Percentiles rank a stretch among this genome's conserved stretches.
phyloP scores from a whole-genome alignment of 2,329 filamentous ascomycete genomes.

The Juglanconis juglandina region DNA sequence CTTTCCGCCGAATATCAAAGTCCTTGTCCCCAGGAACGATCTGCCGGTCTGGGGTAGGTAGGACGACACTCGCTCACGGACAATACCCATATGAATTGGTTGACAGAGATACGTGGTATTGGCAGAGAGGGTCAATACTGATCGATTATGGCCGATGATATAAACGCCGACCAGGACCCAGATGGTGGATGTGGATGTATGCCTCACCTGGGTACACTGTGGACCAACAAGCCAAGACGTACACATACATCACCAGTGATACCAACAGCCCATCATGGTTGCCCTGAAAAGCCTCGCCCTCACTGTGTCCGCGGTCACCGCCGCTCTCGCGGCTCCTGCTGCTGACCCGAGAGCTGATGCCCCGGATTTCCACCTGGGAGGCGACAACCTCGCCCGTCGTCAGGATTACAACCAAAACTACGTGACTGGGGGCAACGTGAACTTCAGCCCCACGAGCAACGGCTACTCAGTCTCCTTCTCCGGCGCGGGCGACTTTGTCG shows the following conservation, averaged over 20 bases:
- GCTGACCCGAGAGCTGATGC: slow-evolving; percentile 18
- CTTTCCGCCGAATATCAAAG: not conserved
- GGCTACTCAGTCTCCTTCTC: slow-evolving; percentile 43
- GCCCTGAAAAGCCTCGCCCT: slow-evolving; percentile 23
- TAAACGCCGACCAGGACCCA: too few relatives aligned
- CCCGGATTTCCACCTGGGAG: slow-evolving; percentile 27
- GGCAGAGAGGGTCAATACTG: too few relatives aligned
- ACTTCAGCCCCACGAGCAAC: slow-evolving; percentile 25
- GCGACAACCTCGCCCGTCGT: slow-evolving; percentile 25
- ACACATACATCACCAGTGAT: not conserved
- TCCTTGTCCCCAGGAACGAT: not conserved
- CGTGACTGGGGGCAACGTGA: slow-evolving; percentile 34
- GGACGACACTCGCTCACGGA: too few relatives aligned
- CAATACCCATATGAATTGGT: not conserved
- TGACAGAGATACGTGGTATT: too few relatives aligned
- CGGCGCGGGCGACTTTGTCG: slow-evolving; percentile 50
- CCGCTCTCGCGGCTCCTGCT: slow-evolving; percentile 23
- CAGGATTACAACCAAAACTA: slow-evolving; percentile 41
- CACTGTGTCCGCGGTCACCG: slow-evolving; percentile 23
- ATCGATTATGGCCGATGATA: too few relatives aligned
- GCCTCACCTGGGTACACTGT: not conserved
- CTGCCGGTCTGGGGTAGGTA: not conserved
- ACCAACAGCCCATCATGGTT: slow-evolving; percentile 22
- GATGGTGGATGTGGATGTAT: not conserved
- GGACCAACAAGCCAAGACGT: not conserved